Base-by-base conservation (phyloP, 176 grass and related monocot species). In the Zoysia japonica region DNA sequence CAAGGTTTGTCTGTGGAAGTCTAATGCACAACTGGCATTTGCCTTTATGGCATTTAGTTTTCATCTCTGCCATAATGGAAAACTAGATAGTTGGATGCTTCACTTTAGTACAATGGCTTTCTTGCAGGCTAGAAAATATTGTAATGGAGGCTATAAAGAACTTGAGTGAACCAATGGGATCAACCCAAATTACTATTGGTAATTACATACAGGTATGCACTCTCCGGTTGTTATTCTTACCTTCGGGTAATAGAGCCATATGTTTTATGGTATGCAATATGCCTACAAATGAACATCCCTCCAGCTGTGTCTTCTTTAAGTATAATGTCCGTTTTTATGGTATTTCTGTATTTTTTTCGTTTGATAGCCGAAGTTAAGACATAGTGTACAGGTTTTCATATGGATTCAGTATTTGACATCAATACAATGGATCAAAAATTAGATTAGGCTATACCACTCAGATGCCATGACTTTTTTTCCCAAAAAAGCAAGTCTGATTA, bases 121-220 rank as follows among this genome's bases (percentile, higher is more conserved):
- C 16, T 61, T 70, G 57, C 78, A 91, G 90, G 60, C 71, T 93
- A 49, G 85, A 89, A 59, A 87, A 82, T 83, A 77, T 89, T 48
- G 87, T 97, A 75, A 41, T 97, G 56, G 93, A 97, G 83, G 86
- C 83, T 71, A 64, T 93, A 85, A 82, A 73, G 35, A 89, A 82
- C 65, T 76, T 93, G 65, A 87, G 90, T 45, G 85, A 90, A 74
- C 88, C 76, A 48, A 69, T 81, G 37, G 88, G 93, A 10, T 93
- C 90, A 50, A 79, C 85, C 83, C 82, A 81, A 79, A 88, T 88
- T 82, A 75, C 85, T 69, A 90, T 97, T 82, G 62, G 83, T 82
- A 88, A 68, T 60, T 88, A 90, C 76, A 97, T 97, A 44, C 77
- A 90, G 93, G 93, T 97, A 71, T 38, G 40, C 1, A 15, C 65